Conservation (phyloP, 2,329 filamentous ascomycete genomes). For the Simplicillium sp. region DNA sequence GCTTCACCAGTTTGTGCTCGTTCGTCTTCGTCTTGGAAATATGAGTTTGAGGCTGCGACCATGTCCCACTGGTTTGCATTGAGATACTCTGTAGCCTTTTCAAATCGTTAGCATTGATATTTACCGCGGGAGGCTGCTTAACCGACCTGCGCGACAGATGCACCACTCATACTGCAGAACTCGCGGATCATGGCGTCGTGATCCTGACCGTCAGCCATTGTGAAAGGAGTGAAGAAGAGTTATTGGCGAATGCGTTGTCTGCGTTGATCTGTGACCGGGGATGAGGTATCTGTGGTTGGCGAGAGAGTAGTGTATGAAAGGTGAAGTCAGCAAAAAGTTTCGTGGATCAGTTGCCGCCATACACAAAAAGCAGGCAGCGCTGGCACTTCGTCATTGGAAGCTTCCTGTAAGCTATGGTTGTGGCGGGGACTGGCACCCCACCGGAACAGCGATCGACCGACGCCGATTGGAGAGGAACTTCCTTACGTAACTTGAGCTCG, state of each 20-base stretch:
- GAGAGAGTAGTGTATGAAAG: neutral
- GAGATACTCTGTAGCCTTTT: constrained; percentile 59
- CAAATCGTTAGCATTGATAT: neutral
- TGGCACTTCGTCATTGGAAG: constrained; percentile 10
- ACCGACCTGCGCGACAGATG: constrained; percentile 35
- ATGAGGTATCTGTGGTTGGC: too few relatives aligned
- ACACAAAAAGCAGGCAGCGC: constrained; percentile 7
- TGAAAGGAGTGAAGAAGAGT: constrained; percentile 2
- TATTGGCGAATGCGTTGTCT: neutral
- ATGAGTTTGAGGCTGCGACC: constrained; percentile 50
- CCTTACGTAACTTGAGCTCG: neutral
- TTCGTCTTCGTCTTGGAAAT: constrained; percentile 49
- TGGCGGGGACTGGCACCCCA: constrained; percentile 11
- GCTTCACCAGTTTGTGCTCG: constrained; percentile 27
- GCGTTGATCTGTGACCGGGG: neutral
- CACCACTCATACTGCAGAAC: constrained; percentile 48
- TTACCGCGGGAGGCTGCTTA: neutral
- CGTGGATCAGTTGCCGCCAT: neutral
- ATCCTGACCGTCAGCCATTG: constrained; percentile 24
- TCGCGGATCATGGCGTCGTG: constrained; percentile 37
- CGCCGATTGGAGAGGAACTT: constrained; percentile 7
- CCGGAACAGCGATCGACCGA: constrained; percentile 20
- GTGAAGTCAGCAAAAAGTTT: neutral
- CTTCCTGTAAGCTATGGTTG: constrained; percentile 10
- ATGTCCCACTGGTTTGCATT: constrained; percentile 58